phyloP scores from a whole-genome alignment of 768 basidiomycete species.

The Termitomyces sp. region DNA sequence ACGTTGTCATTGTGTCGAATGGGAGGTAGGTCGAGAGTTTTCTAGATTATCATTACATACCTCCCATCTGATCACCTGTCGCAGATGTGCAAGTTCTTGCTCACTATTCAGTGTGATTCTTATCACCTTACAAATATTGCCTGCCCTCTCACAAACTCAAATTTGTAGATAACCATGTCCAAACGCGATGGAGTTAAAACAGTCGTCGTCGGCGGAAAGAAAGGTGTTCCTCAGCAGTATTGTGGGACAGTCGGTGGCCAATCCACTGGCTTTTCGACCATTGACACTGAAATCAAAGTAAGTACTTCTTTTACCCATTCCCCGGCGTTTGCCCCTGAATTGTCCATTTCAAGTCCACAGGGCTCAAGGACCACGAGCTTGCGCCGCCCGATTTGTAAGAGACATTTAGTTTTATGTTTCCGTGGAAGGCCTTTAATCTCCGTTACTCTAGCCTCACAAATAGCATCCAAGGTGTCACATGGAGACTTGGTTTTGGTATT shows the following conservation, averaged over 20 bases:
- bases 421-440: constrained; percentile 4
- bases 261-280: constrained; percentile 52
- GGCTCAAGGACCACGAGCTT: constrained; percentile 49
- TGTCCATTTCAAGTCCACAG: constrained; percentile 32
- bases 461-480: constrained; percentile 57
- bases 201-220: constrained; percentile 51
- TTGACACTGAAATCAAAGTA: constrained; percentile 59
- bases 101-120: constrained; percentile 39
- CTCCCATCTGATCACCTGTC: neutral
- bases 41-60: neutral
- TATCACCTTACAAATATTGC: neutral
- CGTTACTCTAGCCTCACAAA: constrained; percentile 38
- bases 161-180: constrained; percentile 50
- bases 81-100: constrained; percentile 47
- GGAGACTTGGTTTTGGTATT: constrained; percentile 58
- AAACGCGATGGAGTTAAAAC: constrained; percentile 55
- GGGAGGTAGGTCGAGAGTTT: constrained; percentile 31
- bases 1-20: constrained; percentile 53
- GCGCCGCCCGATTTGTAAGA: constrained; percentile 61
- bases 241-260: constrained; percentile 65
- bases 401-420: neutral
- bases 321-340: neutral
- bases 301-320: neutral
- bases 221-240: constrained; percentile 47
- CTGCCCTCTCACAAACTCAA: neutral